phyloP scores from a whole-genome alignment of 2,329 filamentous ascomycete species.

The Arachnopeziza araneosa region DNA sequence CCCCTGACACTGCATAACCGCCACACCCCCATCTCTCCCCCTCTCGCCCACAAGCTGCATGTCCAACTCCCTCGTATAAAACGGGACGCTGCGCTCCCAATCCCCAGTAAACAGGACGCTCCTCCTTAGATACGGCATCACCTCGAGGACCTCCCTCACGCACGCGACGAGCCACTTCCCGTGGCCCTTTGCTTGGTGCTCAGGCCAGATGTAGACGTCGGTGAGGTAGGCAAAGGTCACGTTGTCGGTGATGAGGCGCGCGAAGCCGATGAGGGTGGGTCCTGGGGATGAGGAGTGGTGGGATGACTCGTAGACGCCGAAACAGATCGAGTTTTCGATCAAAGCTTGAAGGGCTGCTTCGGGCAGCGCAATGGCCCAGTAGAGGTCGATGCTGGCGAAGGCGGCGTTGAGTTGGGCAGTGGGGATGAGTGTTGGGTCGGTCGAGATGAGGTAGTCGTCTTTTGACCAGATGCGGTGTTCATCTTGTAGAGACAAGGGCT shows the following conservation, averaged over 20 bases:
- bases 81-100: slow-evolving; percentile 14
- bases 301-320: slow-evolving; percentile 55
- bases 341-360: slow-evolving; percentile 42
- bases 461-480: slow-evolving; percentile 37
- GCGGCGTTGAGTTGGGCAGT: slow-evolving; percentile 45
- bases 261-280: slow-evolving; percentile 42
- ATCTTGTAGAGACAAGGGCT: not conserved
- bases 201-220: slow-evolving; percentile 58
- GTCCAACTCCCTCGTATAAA: slow-evolving; percentile 24
- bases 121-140: slow-evolving; percentile 55
- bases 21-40: slow-evolving; percentile 1
- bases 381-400: slow-evolving; percentile 50
- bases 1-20: slow-evolving; percentile 8
- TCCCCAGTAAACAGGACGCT: slow-evolving; percentile 48
- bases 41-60: slow-evolving; percentile 14
- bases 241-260: slow-evolving; percentile 61
- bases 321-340: slow-evolving; percentile 51
- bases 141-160: slow-evolving; percentile 49
- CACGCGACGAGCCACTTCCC: slow-evolving; percentile 59
- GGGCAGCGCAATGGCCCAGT: slow-evolving; percentile 53
- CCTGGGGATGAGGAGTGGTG: slow-evolving; percentile 19
- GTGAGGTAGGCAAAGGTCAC: slow-evolving; percentile 63
- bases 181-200: slow-evolving; percentile 54
- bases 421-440: slow-evolving; percentile 50
- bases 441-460: slow-evolving; percentile 53